Conservation (phyloP, 345 rosid genomes). For the Moricandia moricandioides region DNA sequence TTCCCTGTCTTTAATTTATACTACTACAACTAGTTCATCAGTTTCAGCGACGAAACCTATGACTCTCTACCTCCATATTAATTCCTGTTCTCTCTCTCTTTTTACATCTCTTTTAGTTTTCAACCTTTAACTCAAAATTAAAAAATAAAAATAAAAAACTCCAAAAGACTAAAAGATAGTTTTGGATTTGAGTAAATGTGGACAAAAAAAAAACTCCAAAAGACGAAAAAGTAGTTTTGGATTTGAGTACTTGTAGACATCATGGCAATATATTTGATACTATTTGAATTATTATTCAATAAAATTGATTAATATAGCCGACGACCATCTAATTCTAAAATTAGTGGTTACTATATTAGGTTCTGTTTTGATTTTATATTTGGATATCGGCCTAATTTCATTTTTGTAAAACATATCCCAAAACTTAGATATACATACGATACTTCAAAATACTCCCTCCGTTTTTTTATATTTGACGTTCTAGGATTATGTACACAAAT, state of each 20-base stretch:
- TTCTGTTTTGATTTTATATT: neutral
- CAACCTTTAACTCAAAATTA: too few species aligned
- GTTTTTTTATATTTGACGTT: too few species aligned
- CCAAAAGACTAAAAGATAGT: too few species aligned
- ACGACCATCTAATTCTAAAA: neutral
- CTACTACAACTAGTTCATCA: neutral
- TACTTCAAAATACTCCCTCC: too few species aligned
- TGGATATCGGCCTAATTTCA: neutral
- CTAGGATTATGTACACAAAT: too few species aligned
- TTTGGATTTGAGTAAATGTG: too few species aligned
- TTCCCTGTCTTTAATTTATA: conserved; percentile 16
- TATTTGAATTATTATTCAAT: neutral
- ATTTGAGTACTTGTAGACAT: neutral
- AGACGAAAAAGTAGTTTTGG: neutral
- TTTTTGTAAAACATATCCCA: neutral
- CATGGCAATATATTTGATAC: neutral
- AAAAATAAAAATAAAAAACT: too few species aligned
- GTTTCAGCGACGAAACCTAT: conserved; percentile 31
- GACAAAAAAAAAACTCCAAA: neutral
- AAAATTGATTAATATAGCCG: neutral
- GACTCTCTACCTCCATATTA: conserved; percentile 25
- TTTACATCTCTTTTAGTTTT: too few species aligned
- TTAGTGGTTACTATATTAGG: neutral
- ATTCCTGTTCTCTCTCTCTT: neutral
- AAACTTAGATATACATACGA: neutral